phyloP scores from a whole-genome alignment of 2,329 filamentous ascomycete genomes.

The Biscogniauxia mediterranea region DNA sequence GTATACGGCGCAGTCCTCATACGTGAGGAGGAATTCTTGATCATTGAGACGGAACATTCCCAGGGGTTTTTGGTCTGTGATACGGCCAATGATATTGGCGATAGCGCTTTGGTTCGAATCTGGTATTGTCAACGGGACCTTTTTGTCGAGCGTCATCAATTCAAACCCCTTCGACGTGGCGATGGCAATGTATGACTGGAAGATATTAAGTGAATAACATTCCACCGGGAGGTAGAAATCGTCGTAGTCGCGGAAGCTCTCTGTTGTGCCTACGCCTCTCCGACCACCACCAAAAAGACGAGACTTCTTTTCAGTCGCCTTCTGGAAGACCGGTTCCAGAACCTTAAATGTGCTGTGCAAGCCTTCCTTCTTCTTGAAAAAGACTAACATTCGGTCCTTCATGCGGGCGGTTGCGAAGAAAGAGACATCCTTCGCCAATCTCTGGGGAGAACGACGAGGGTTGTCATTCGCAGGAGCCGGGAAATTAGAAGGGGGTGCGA shows the following conservation, averaged over 20 bases:
- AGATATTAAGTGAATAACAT: slow-evolving; percentile 92
- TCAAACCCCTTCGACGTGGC: slow-evolving; percentile 91
- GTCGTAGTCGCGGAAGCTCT: slow-evolving; percentile 97
- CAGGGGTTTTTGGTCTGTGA: slow-evolving; percentile 79
- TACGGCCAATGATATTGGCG: slow-evolving; percentile 78
- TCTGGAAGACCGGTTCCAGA: slow-evolving; percentile 91
- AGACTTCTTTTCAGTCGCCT: slow-evolving; percentile 79
- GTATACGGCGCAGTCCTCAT: slow-evolving; percentile 95
- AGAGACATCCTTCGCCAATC: slow-evolving; percentile 86
- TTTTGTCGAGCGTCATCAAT: slow-evolving; percentile 95
- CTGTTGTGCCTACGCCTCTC: slow-evolving; percentile 67
- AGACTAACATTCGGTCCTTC: slow-evolving; percentile 92
- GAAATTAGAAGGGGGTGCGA: slow-evolving; percentile 64
- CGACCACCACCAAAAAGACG: slow-evolving; percentile 62
- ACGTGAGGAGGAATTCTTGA: slow-evolving; percentile 88
- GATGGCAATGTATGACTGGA: slow-evolving; percentile 91
- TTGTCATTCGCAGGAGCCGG: slow-evolving; percentile 67
- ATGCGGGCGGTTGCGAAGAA: slow-evolving; percentile 96
- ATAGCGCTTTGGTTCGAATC: slow-evolving; percentile 78
- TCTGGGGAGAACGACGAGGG: slow-evolving; percentile 82
- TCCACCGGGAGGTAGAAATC: slow-evolving; percentile 98
- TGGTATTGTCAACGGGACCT: slow-evolving; percentile 90
- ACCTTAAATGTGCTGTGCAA: slow-evolving; percentile 95
- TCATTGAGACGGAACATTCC: slow-evolving; percentile 96
- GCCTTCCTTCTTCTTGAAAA: slow-evolving; percentile 95